A percentile compares a stretch with the other conserved stretches of the same genome.
These are phyloP conservation scores for Fomitopsis palustris DNA, from an alignment of 1,284 basidiomycete genomes.

Conservation along the genomic window DNA sequence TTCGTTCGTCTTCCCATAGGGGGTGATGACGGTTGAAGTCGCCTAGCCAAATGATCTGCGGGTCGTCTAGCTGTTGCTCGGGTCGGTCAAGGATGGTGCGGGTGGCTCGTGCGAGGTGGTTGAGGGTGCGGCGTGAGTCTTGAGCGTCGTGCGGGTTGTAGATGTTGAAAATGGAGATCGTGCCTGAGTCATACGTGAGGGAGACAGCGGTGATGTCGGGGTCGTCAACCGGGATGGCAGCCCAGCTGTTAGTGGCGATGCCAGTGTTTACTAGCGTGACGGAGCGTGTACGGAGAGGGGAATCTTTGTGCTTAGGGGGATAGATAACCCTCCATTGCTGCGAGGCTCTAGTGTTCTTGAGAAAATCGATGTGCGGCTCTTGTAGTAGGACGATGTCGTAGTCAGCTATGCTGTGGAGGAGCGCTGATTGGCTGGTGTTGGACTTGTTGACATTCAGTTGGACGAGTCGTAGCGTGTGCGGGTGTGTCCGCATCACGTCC, in stretches of 20 bases:
- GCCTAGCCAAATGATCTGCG: too few species aligned
- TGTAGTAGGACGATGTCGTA: background rate
- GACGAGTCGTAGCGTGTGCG: background rate
- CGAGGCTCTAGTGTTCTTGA: background rate
- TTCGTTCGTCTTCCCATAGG: conserved; percentile 37
- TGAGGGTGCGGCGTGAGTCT: too few species aligned
- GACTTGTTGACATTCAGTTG: background rate
- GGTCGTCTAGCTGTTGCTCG: too few species aligned
- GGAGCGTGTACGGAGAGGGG: background rate
- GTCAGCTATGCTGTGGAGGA: background rate
- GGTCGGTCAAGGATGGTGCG: too few species aligned
- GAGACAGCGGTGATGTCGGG: background rate
- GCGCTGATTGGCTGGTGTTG: background rate
- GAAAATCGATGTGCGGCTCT: background rate
- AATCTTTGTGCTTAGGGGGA: background rate
- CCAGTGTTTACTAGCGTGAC: background rate
- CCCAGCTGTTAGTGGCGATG: background rate
- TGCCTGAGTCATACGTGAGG: background rate
- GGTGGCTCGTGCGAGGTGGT: too few species aligned
- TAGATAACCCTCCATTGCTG: background rate
- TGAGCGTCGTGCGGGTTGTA: background rate
- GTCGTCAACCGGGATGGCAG: background rate
- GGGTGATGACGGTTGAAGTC: too few species aligned
- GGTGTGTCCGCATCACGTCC: background rate
- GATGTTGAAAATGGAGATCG: background rate